Evolutionary conservation across 441 rosid genomes (phyloP), one percentile per base, ranked within the genome.

Genomic region (Corymbia calophylla): DNA sequence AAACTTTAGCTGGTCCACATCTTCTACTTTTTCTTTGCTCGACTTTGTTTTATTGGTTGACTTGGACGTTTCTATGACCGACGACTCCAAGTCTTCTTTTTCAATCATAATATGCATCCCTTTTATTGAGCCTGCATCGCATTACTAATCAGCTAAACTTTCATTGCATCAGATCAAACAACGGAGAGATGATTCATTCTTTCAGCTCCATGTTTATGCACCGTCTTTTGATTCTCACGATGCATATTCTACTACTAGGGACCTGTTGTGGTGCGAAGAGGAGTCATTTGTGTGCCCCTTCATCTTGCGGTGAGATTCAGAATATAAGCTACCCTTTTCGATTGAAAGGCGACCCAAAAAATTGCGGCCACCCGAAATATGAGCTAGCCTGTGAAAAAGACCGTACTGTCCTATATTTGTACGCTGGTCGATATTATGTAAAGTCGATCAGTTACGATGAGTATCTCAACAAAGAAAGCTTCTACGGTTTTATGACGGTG

Each of bases 391-490:
- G 35, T 14, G 70, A 62, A 62, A 29, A 6, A 14, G 1, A 62
- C 16, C 35, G 0, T 8, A 29, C 9, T 8, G 16, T 62, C 14
- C 4, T 62, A 6, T 62, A 62, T 62, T 0, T 62, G 8, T 13
- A 13, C 29, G 32, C 5, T 1, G 35, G 35, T 9, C 18, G 4
- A 29, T 62, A 31, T 1, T 29, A 62, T 1, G 4, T 6, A 8
- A 62, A 29, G 32, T 29, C 1, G 1, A 29, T 62, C 2, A 23
- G 8, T n/a, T 66, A 31, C 3, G 0, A 8, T 16, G 0, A 0
- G 2, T 31, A 31, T 31, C 2, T 0, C 31, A 5, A 16, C 0
- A 0, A 31, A 16, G 7, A 0, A 31, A 0, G 1, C 10, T 31
- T 66, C 39, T 0, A 0, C 0, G 21, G 44, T 66, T 2, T 0